These are phyloP conservation scores for Didymella pomorum DNA, from an alignment of 2,329 filamentous ascomycete species.

Conservation along the genomic window DNA sequence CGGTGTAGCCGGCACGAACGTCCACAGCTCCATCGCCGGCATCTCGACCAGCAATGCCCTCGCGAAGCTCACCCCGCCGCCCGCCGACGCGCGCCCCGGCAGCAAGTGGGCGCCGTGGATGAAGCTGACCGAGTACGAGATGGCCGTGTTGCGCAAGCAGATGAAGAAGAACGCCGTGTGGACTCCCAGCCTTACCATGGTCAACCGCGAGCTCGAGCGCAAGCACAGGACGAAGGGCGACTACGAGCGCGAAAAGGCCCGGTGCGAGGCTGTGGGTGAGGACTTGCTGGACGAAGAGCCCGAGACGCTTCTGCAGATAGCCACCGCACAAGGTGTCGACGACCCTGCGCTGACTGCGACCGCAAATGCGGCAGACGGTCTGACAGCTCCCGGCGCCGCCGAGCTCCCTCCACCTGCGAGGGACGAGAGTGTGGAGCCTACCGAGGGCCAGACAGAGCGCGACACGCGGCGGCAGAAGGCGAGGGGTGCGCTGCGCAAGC, in stretches of 20 bases:
- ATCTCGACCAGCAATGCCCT: slow-evolving; percentile 70
- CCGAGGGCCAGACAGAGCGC: slow-evolving; percentile 76
- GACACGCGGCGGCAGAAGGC: slow-evolving; percentile 65
- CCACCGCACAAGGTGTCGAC: slow-evolving; percentile 30
- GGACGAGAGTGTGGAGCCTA: slow-evolving; percentile 71
- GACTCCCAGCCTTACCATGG: slow-evolving; percentile 87
- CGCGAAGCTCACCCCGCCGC: slow-evolving; percentile 66
- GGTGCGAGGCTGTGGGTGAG: slow-evolving; percentile 67
- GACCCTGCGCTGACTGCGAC: slow-evolving; percentile 25
- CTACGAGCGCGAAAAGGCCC: slow-evolving; percentile 65
- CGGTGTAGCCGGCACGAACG: slow-evolving; percentile 61
- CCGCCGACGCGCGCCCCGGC: slow-evolving; percentile 65
- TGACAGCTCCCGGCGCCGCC: slow-evolving; percentile 22
- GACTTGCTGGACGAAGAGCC: slow-evolving; percentile 67
- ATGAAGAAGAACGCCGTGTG: slow-evolving; percentile 94
- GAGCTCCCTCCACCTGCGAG: slow-evolving; percentile 32
- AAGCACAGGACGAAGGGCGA: slow-evolving; percentile 65
- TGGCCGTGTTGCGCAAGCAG: slow-evolving; percentile 76
- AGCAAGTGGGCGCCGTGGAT: slow-evolving; percentile 70
- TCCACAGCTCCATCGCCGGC: slow-evolving; percentile 62
- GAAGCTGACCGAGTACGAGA: slow-evolving; percentile 71
- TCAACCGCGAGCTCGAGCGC: slow-evolving; percentile 76
- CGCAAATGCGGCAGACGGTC: slow-evolving; percentile 20
- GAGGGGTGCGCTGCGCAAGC: slow-evolving; percentile 49
- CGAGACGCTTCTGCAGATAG: slow-evolving; percentile 35